Base-by-base conservation (phyloP, 73 alveolate genomes). In the Uronychia setigera region DNA sequence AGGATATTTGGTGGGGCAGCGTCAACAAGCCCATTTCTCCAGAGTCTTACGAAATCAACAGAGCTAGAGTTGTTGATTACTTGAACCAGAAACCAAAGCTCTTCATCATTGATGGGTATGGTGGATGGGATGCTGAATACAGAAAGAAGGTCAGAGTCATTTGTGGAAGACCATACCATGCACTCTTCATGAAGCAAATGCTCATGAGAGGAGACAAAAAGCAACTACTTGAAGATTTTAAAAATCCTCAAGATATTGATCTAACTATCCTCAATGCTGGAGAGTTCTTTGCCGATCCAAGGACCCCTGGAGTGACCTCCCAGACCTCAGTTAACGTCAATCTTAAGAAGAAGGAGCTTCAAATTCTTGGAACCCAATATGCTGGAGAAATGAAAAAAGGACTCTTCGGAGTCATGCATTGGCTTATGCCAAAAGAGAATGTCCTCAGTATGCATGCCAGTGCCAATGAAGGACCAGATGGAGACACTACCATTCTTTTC, bases 301-400 rank as follows among this genome's bases (percentile, higher is more conserved):
- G 80, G 80, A 93, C 96, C 35, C 92, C 87, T 67, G 98, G 96
- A 60, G 98, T 97, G 85, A 93, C 95, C 35, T 80, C 96, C 26
- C 98, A 96, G 76, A 96, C 99, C 33, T 87, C 98, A 31, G 99
- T 97, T 27, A 74, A 82, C 46, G 97, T 96, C 80, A 94, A 96
- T 87, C 81, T 96, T 80, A 95, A 87, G 34, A 91, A 89, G 35
- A 80, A 90, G 35, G 97, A 96, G 88, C 87, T 97, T 85, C 97
- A 90, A 59, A 96, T 97, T 78, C 95, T 97, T 26, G 99, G 99
- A 28, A 89, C 98, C 29, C 96, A 96, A 94, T 97, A 97, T 82
- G 99, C 99, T 0, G 99, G 99, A 0, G 99, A 96, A 87, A 97
- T 97, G 99, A 97, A 97, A 92, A 97, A 97, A 92, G 99, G 99